Base-by-base conservation (phyloP, 176 grass and related monocot genomes). In the Avena eriantha region DNA sequence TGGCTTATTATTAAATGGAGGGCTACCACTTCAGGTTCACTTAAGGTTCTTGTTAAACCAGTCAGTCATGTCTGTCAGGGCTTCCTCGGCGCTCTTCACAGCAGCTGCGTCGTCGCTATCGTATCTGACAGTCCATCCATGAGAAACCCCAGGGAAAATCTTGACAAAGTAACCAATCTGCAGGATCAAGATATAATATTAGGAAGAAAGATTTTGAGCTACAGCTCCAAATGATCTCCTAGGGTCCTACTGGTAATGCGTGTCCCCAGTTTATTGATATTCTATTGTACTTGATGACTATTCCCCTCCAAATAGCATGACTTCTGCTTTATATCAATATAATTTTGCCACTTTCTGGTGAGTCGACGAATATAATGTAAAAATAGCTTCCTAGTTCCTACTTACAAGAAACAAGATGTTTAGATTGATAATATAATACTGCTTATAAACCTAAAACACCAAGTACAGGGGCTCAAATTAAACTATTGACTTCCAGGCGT, bases 51-150 rank as follows among this genome's bases (percentile, higher is more conserved):
- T 93, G 46, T 83, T 57, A 48, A 95, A 95, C 93, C 91, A 93
- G 10, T 85, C 57, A 10, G 85, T 31, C 94, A 91, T 87, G 77
- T 87, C 89, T 0, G 7, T 8, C 58, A 86, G 31, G 35, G 91
- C 94, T 60, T 96, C 91, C 46, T 92, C 85, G 1, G 91, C 94
- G 8, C 68, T 86, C 64, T 86, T 93, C n/a, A 90, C 87, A 10
- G 87, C 87, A 43, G 73, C 47, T 22, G 72, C 73, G 16, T 93
- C 86, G 0, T 91, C 72, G 4, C n/a, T 56, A 1, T 78, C 81
- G 73, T 93, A 93, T 87, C 94, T 85, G 45, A 91, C 76, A n/a
- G 86, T 82, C 94, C 91, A 95, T 67, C 94, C 94, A 85, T 95
- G 94, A 8, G 56, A 78, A 39, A 93, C 94, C 1, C 91, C 83